These are phyloP conservation scores for Claviceps pusilla DNA, from an alignment of 2,329 filamentous ascomycete genomes.

Conservation along the genomic window DNA sequence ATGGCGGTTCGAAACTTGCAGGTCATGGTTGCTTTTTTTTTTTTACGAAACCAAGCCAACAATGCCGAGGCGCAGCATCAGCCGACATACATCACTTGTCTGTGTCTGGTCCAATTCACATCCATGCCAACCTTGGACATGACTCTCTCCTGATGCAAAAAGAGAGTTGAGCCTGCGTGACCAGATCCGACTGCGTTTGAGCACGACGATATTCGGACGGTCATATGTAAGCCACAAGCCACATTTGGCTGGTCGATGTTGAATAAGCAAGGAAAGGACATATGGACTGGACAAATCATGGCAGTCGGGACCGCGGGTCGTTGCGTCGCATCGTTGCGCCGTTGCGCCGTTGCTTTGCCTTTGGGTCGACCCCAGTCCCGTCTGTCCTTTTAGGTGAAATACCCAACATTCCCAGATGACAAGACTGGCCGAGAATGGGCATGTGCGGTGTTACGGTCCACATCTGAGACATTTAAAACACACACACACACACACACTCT, in stretches of 20 bases:
- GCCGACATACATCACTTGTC: neutral
- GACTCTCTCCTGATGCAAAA: neutral
- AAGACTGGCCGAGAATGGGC: neutral
- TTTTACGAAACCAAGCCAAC: neutral
- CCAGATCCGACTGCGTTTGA: neutral
- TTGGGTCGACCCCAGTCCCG: neutral
- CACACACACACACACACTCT: no score
- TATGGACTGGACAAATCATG: neutral
- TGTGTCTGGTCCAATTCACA: neutral
- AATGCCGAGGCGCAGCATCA: neutral
- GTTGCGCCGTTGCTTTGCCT: neutral
- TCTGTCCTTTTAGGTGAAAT: neutral
- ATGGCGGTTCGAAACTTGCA: neutral
- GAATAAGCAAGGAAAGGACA: neutral
- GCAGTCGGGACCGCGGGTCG: neutral
- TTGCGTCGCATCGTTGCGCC: no score
- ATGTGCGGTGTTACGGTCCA: neutral
- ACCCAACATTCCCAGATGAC: neutral
- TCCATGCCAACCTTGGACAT: neutral
- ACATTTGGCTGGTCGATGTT: neutral
- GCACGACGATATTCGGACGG: neutral
- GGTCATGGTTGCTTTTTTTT: neutral
- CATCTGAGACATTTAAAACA: neutral
- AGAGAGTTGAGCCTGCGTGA: neutral
- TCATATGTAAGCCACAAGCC: neutral